Evolutionary conservation across 2,329 filamentous ascomycete genomes (phyloP).

Genomic region (Colletotrichum sp.): DNA sequence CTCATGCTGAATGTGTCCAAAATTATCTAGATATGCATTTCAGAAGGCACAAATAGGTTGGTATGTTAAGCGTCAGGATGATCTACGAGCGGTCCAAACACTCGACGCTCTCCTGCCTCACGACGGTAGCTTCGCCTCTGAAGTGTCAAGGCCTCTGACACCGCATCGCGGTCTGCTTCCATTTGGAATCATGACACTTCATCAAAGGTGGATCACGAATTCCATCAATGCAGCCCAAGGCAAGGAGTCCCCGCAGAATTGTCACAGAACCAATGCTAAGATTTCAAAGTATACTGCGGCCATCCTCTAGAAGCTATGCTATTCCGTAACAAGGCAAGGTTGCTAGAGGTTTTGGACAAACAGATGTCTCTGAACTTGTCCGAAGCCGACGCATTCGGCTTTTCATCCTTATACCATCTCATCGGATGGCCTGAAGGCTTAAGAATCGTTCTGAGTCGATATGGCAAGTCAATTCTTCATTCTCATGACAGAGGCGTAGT

Average conservation of each 20-base stretch:
- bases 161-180: too few species aligned
- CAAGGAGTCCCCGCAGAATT: rapidly evolving
- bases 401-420: not conserved
- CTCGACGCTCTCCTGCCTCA: not conserved
- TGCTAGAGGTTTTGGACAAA: rapidly evolving
- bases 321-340: not conserved
- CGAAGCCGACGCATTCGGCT: not conserved
- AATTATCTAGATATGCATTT: not conserved
- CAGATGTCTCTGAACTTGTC: rapidly evolving
- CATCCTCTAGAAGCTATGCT: rapidly evolving
- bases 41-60: rapidly evolving
- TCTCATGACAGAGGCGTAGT: not conserved
- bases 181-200: too few species aligned
- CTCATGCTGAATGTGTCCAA: not conserved
- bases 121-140: rapidly evolving
- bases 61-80: rapidly evolving
- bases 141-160: too few species aligned
- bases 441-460: not conserved
- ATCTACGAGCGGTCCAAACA: not conserved
- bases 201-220: not conserved
- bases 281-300: rapidly evolving
- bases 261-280: rapidly evolving
- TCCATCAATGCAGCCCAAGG: not conserved
- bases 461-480: not conserved
- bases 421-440: not conserved